These are phyloP conservation scores for Talaromyces liani DNA, from an alignment of 495 filamentous ascomycete genomes.

Conservation along the genomic window DNA sequence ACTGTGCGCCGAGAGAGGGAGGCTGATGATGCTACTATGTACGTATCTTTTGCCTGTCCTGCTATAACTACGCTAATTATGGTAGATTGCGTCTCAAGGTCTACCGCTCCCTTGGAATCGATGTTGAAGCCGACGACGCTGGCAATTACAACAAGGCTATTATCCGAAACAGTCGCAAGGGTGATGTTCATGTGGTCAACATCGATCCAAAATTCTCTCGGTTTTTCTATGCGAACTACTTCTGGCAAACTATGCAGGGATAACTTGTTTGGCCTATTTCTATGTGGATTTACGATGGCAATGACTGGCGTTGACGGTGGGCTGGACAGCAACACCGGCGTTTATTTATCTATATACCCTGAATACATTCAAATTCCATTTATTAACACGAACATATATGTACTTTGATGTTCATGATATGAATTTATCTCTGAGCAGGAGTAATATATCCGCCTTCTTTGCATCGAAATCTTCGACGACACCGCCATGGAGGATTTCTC, in stretches of 20 bases:
- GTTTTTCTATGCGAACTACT: conserved; percentile 92
- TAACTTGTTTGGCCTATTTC: neutral
- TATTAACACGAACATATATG: neutral
- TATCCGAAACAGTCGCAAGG: conserved; percentile 77
- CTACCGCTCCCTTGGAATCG: conserved; percentile 84
- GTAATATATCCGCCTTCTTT: conserved; percentile 2
- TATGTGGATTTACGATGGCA: neutral
- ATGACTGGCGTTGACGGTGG: neutral
- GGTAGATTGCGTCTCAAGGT: conserved; percentile 75
- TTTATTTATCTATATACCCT: conserved; percentile 1
- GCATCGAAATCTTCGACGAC: neutral
- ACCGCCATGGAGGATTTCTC: neutral
- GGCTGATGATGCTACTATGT: conserved; percentile 51
- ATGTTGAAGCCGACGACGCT: conserved; percentile 72
- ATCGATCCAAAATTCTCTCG: conserved; percentile 86
- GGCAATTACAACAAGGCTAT: conserved; percentile 82
- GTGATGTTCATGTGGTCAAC: conserved; percentile 91
- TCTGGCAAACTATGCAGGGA: conserved; percentile 78
- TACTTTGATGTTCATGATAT: conserved; percentile 7
- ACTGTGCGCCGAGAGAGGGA: conserved; percentile 51
- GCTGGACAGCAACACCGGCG: neutral
- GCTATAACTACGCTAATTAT: neutral
- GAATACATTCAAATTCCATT: neutral
- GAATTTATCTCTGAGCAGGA: conserved; percentile 3
- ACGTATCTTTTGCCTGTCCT: conserved; percentile 8